phyloP scores from a whole-genome alignment of 1,284 basidiomycete genomes.

The Wolfiporia cocos region DNA sequence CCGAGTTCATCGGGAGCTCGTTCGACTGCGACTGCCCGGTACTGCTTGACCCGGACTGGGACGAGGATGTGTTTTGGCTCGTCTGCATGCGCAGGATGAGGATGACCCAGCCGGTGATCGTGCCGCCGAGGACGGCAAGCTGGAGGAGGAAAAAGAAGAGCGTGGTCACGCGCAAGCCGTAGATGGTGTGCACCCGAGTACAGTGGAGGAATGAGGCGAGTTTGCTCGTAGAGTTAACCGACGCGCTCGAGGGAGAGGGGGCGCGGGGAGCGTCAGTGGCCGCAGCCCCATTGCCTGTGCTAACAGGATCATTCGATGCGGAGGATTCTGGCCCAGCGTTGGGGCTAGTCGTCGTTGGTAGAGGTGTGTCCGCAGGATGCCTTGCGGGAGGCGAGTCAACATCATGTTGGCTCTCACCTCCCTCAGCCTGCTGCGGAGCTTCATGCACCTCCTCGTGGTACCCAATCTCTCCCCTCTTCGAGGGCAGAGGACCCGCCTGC shows the following conservation, averaged over 20 bases:
- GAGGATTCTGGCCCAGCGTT: not conserved
- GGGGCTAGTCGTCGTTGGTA: slow-evolving; percentile 10
- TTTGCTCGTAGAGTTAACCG: slow-evolving; percentile 26
- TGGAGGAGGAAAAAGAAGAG: slow-evolving; percentile 40
- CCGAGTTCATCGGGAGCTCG: slow-evolving; percentile 17
- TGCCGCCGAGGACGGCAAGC: slow-evolving; percentile 37
- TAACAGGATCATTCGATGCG: slow-evolving; percentile 10
- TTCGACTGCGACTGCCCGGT: slow-evolving; percentile 1
- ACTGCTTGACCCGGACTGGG: slow-evolving; percentile 10
- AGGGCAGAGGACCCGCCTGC: slow-evolving; percentile 57
- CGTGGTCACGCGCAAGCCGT: slow-evolving; percentile 43
- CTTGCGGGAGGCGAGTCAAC: slow-evolving; percentile 27
- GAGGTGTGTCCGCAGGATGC: slow-evolving; percentile 50
- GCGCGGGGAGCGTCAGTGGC: slow-evolving; percentile 8
- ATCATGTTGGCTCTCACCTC: slow-evolving; percentile 7
- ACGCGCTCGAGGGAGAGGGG: slow-evolving; percentile 16
- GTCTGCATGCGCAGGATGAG: slow-evolving; percentile 24
- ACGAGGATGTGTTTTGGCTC: slow-evolving; percentile 2
- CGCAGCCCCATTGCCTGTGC: slow-evolving; percentile 7
- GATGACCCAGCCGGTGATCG: slow-evolving; percentile 52
- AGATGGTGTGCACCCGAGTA: slow-evolving; percentile 32
- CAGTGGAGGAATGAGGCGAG: slow-evolving; percentile 32
- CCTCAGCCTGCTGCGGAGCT: slow-evolving; percentile 14
- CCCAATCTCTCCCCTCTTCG: slow-evolving; percentile 62
- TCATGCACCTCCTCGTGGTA: slow-evolving; percentile 39